A percentile compares a stretch with the other conserved stretches of the same genome.
Evolutionary conservation across 2,329 filamentous ascomycete species (phyloP).

Genomic region (Gaeumannomyces sp.): DNA sequence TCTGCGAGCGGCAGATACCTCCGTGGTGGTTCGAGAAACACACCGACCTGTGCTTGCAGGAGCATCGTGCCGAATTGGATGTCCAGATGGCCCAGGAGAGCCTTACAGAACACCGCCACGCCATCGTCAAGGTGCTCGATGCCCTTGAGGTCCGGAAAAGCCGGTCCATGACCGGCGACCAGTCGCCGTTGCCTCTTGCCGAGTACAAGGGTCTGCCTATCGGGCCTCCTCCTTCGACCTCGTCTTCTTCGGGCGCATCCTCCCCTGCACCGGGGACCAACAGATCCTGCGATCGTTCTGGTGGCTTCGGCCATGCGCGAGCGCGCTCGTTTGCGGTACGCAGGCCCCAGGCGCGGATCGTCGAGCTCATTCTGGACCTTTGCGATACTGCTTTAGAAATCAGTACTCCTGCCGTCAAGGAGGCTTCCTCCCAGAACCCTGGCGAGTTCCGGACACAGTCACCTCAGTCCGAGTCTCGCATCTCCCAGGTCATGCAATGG

Average conservation of each 20-base stretch:
- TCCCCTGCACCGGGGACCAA: constrained; percentile 67
- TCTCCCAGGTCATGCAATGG: constrained; percentile 93
- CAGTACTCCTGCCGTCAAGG: constrained; percentile 88
- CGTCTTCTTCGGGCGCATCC: constrained; percentile 36
- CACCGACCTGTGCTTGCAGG: constrained; percentile 89
- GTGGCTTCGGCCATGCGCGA: constrained; percentile 69
- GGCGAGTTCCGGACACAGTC: constrained; percentile 89
- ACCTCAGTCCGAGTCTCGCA: constrained; percentile 89
- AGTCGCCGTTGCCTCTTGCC: constrained; percentile 47
- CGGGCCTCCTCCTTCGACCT: constrained; percentile 64
- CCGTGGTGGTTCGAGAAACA: constrained; percentile 99
- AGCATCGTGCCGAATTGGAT: constrained; percentile 95
- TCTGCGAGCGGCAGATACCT: constrained; percentile 93
- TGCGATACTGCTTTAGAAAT: constrained; percentile 96
- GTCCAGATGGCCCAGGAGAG: constrained; percentile 94
- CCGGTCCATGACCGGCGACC: constrained; percentile 52
- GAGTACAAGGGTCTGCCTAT: constrained; percentile 89
- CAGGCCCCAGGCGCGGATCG: constrained; percentile 83
- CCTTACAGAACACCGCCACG: constrained; percentile 84
- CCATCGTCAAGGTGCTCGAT: constrained; percentile 92
- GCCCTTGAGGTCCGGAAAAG: constrained; percentile 75
- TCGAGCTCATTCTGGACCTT: constrained; percentile 88
- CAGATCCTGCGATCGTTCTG: constrained; percentile 62
- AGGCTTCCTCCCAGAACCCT: constrained; percentile 58
- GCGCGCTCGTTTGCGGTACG: constrained; percentile 87